A percentile compares a stretch with the other conserved stretches of the same genome.
Conservation (phyloP, 768 basidiomycete genomes). For the Tylopilus balloui region DNA sequence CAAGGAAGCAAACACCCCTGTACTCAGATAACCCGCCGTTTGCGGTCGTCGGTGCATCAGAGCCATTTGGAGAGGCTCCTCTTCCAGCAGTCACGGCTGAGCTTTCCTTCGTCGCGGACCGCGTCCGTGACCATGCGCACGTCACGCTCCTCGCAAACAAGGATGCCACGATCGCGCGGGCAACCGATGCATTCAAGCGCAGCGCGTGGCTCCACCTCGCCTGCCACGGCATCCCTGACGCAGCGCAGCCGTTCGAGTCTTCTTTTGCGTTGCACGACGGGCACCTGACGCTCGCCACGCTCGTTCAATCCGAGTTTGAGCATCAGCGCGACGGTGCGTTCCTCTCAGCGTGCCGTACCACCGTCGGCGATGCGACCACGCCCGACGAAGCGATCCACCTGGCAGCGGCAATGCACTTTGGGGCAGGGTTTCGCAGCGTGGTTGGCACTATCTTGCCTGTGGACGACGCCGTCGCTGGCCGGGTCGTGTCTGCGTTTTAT, state of each 20-base stretch:
- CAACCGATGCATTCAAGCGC: constrained; percentile 2
- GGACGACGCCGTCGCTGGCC: constrained; percentile 7
- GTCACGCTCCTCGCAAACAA: constrained; percentile 3
- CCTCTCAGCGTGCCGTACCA: constrained; percentile 27
- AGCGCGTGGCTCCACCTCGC: constrained; percentile 25
- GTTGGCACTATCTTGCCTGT: constrained; percentile 23
- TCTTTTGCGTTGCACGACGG: constrained; percentile 8
- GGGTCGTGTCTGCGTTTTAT: constrained; percentile 8
- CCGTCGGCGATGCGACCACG: constrained; percentile 11
- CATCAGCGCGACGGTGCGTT: constrained; percentile 11
- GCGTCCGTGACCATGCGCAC: background rate
- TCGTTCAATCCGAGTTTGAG: background rate
- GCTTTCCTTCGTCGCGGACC: constrained; percentile 5
- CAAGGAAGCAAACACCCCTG: background rate
- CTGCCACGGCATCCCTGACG: constrained; percentile 19
- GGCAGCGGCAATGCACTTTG: background rate
- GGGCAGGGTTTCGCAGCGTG: constrained; percentile 22
- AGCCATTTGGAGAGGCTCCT: background rate
- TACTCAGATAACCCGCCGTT: background rate
- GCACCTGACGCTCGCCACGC: constrained; percentile 4
- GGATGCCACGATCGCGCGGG: background rate
- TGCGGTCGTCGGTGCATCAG: background rate
- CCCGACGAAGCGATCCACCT: constrained; percentile 22
- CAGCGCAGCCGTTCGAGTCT: constrained; percentile 10
- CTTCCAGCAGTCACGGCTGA: constrained; percentile 1